A percentile compares a stretch with the other conserved stretches of the same genome.
Evolutionary conservation across 2,329 filamentous ascomycete genomes (phyloP).

Genomic region (Pyrenochaeta sp.): DNA sequence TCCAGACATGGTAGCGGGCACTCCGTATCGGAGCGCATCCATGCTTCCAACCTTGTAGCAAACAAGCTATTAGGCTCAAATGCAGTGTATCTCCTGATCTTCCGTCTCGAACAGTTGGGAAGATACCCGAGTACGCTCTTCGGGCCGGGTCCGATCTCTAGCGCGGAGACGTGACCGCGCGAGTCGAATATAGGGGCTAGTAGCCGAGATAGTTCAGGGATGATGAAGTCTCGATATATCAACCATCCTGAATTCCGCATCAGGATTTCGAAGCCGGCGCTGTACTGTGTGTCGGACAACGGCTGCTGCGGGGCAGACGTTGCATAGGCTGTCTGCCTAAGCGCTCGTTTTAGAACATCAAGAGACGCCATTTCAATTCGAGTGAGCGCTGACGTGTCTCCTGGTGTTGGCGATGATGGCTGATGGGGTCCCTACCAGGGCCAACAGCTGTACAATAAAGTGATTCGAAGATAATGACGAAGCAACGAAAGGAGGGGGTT

Average conservation of each 20-base stretch:
- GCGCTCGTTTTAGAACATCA: background rate
- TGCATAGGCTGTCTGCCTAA: slow-evolving; percentile 5
- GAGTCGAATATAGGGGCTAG: slow-evolving; percentile 55
- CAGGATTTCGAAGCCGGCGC: slow-evolving; percentile 58
- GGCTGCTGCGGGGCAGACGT: slow-evolving; percentile 35
- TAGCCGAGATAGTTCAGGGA: slow-evolving; percentile 57
- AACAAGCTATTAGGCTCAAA: slow-evolving; percentile 63
- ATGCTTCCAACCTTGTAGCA: slow-evolving; percentile 55
- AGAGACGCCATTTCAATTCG: background rate
- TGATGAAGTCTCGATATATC: slow-evolving; percentile 50
- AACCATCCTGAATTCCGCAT: slow-evolving; percentile 44
- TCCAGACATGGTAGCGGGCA: slow-evolving; percentile 55
- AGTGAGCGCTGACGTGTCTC: too few species aligned
- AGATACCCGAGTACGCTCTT: slow-evolving; percentile 63
- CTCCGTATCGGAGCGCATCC: slow-evolving; percentile 44
- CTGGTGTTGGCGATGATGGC: too few species aligned
- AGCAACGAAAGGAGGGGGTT: too few species aligned
- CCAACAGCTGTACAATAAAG: too few species aligned
- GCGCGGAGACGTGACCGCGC: slow-evolving; percentile 57
- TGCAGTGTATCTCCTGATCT: slow-evolving; percentile 61
- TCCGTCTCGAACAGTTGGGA: slow-evolving; percentile 52
- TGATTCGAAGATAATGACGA: too few species aligned
- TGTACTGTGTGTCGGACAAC: slow-evolving; percentile 61
- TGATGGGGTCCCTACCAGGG: too few species aligned
- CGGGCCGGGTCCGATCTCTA: slow-evolving; percentile 69